Base-by-base conservation (phyloP, 2,329 filamentous ascomycete genomes). In the Verticillium longisporum region DNA sequence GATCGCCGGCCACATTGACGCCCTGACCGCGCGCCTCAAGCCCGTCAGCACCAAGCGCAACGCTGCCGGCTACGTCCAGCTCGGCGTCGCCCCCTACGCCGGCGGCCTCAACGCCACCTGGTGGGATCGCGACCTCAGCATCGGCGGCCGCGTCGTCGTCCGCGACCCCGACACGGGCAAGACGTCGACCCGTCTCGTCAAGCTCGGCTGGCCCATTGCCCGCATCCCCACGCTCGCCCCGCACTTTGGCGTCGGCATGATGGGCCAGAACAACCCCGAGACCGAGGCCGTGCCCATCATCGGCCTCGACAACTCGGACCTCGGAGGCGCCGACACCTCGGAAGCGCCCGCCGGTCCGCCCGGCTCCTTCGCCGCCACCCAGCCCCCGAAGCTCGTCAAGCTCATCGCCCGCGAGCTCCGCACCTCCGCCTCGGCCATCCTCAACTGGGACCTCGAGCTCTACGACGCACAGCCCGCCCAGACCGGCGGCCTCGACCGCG, bases 391-490 rank as follows among this genome's bases (percentile, higher is more conserved):
- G 65, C 84, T 99, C 21, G 92, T 98, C 63, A 87, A 89, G 72
- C 85, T 92, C 21, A 96, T 99, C 70, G 85, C 89, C 7, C 83
- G 83, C 14, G 83, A 95, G 72, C 83, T 98, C n/a, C 86, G 85
- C 34, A 77, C 80, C 59, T 86, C 91, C 63, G 87, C 89, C 72
- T 84, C 81, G 67, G 84, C 82, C 59, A 97, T 99, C 65, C 79
- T 97, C 61, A 96, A 95, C 78, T 99, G 95, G 95, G 95, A 99
- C 72, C 85, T 98, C 41, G 95, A 99, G 77, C 88, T 99, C 36
- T 99, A 89, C 72, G 95, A 98, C 75, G 85, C 86, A 4, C 92
- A 97, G 73, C 91, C 93, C 9, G 93, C 93, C 1, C 87, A 88
- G 50, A 83, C 92, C 18, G 88, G 91, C 66, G 95, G 95, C 13